Conservation (phyloP, 305 asterid species). For the Fraxinus baroniana region DNA sequence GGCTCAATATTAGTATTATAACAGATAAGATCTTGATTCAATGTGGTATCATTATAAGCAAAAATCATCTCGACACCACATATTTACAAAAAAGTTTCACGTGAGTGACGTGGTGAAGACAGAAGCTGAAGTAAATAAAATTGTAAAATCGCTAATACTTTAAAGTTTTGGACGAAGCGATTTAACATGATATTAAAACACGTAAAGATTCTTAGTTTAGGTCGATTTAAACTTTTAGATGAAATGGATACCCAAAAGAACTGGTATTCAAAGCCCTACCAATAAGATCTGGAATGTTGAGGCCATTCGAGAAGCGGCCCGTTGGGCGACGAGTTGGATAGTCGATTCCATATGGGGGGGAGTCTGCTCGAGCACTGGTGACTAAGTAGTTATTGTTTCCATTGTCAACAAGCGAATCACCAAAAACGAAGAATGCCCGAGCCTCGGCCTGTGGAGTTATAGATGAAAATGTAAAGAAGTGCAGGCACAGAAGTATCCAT, state of each 20-base stretch:
- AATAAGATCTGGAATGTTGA: constrained; percentile 46
- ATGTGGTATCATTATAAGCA: neutral
- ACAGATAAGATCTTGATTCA: neutral
- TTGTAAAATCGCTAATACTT: neutral
- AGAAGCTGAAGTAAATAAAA: neutral
- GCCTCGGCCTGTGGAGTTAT: constrained; percentile 15
- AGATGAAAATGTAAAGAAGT: neutral
- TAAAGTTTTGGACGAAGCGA: neutral
- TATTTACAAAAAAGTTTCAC: neutral
- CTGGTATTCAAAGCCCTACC: constrained; percentile 18
- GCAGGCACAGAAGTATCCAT: neutral
- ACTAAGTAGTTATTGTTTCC: constrained; percentile 49
- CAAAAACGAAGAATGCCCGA: constrained; percentile 43
- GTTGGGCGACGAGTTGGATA: constrained; percentile 47
- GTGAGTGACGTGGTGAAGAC: neutral
- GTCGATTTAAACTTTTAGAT: neutral
- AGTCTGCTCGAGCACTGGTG: constrained; percentile 50
- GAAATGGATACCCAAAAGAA: neutral
- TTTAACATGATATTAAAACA: neutral
- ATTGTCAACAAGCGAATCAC: constrained; percentile 50
- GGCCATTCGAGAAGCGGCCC: constrained; percentile 47
- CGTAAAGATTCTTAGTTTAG: neutral
- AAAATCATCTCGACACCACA: neutral
- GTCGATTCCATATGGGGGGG: constrained; percentile 51
- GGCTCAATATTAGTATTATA: neutral